Base-by-base conservation (phyloP, 257 asterid genomes). In the Leptodermis oblonga region DNA sequence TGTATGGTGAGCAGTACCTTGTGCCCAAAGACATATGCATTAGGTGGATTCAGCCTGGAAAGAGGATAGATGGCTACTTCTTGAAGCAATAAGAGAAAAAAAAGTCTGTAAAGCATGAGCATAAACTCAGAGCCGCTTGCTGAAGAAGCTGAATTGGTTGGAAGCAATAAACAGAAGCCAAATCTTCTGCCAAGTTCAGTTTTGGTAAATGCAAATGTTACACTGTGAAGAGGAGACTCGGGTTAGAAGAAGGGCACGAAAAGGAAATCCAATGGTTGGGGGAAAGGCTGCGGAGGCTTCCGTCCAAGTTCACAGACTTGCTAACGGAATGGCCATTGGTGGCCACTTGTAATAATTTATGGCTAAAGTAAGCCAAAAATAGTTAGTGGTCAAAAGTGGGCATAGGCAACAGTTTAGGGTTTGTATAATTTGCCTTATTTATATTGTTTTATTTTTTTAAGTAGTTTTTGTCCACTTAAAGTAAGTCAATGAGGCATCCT, bases 201-300 rank as follows among this genome's bases (percentile, higher is more conserved):
- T 17, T 79, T 92, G 41, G 73, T 82, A 0, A 94, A 86, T 60
- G 72, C 90, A 1, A 66, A 71, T 0, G 98, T 73, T 89, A 87
- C 67, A 62, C 41, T 15, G 90, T 85, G 78, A 90, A 70, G 64
- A 85, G 95, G 15, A 89, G 90, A 31, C 65, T 92, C 51, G 95
- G 86, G 28, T 48, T 84, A 0, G 84, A 88, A 2, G 81, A 81
- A 7, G 88, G 91, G n/a, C 89, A 82, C 48, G 76, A 82, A 1
- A 92, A 89, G 79, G 98, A 92, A 82, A 83, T 92, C 30, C 84
- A 85, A 28, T 92, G 98, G 98, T 58, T 89, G 83, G 95, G 97
- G n/a, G 97, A 92, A 70, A 85, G 67, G n/a, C n/a, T n/a, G n/a
- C n/a, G n/a, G n/a, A n/a, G n/a, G n/a, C n/a, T n/a, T n/a, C n/a